Evolutionary conservation across 306 rosid genomes (phyloP), one percentile per base, ranked within the genome.

Genomic region (Lotus japonicus): DNA sequence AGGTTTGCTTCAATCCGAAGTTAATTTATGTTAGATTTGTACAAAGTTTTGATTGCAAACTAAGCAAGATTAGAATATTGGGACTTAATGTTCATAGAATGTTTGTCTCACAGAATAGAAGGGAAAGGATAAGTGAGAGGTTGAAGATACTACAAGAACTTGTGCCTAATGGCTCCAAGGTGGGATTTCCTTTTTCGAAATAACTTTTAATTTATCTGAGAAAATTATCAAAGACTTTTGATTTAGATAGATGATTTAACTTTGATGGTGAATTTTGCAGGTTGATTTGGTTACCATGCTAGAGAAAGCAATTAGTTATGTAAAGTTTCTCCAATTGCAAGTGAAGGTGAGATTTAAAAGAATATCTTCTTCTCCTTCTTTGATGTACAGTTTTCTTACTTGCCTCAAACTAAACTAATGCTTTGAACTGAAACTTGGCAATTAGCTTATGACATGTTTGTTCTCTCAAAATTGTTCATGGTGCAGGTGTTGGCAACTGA

Each of bases 211-310:
- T 31, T 31, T 31, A 31, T 2, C 36, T 69, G 15, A 4, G 44
- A 31, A 31, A 28, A 44, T 43, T 49, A 44, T 39, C 42, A 21
- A 3, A 4, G 7, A 7, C 11, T 39, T 13, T 23, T 49, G 48
- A 66, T 46, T 19, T 31, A 70, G 52, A 53, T 17, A 21, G 53
- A 18, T 54, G 26, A 2, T 43, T 6, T 39, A 49, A 71, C 56
- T 35, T 6, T n/a, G 15, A 18, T 36, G 23, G 49, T 58, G 63
- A 14, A n/a, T 16, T 33, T 21, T n/a, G 35, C 77, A 91, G 97
- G 97, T 88, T 78, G 96, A 91, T 81, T 77, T 91, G 80, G 97
- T 91, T 36, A 86, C 96, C 58, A 91, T 91, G 97, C 79, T 91
- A 74, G 97, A 91, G 80, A 91, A 91, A 74, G 97, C 97, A 23